Base-by-base conservation (phyloP, 73 alveolate species). In the Urostyla sp. region DNA sequence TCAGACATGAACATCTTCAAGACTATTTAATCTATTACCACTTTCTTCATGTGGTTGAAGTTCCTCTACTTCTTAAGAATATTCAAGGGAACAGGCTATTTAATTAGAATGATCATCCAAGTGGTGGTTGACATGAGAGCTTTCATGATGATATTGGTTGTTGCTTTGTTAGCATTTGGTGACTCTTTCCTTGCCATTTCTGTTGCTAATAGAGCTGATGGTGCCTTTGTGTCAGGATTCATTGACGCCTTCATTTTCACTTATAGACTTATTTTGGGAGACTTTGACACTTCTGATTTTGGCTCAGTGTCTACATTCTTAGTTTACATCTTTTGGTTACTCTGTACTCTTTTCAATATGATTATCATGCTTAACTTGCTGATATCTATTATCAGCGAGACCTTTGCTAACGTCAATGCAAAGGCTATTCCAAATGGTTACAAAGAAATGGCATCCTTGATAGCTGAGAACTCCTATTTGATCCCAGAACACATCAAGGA, bases 11-110 rank as follows among this genome's bases (percentile, higher is more conserved):
- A n/a, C n/a, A n/a, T n/a, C n/a, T n/a, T n/a, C n/a, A n/a, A n/a
- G n/a, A n/a, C n/a, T n/a, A n/a, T n/a, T n/a, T n/a, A n/a, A n/a
- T n/a, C 75, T 44, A 13, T 58, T 49, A 0, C 75, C 10, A 54
- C 89, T 5, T 48, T 77, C 72, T 61, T 77, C 16, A 59, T 77
- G 72, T 77, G 89, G 89, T 5, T 60, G 0, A 77, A 77, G 34
- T 61, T 77, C 36, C 58, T 77, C 8, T 77, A 72, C n/a, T 38
- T 55, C 59, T 36, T 77, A 6, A 59, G 89, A 59, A 31, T 77
- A 43, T 77, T 43, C 44, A 26, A 35, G 10, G 26, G 27, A 4
- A 48, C 89, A 18, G 78, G 78, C 3, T 61, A 77, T 35, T 54
- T 77, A 26, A 77, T 77, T 8, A 50, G 74, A 60, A 60, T 60